Evolutionary conservation across 495 filamentous ascomycete genomes (phyloP), one percentile per base, ranked within the genome.

Genomic region (Cryomyces antarcticus): DNA sequence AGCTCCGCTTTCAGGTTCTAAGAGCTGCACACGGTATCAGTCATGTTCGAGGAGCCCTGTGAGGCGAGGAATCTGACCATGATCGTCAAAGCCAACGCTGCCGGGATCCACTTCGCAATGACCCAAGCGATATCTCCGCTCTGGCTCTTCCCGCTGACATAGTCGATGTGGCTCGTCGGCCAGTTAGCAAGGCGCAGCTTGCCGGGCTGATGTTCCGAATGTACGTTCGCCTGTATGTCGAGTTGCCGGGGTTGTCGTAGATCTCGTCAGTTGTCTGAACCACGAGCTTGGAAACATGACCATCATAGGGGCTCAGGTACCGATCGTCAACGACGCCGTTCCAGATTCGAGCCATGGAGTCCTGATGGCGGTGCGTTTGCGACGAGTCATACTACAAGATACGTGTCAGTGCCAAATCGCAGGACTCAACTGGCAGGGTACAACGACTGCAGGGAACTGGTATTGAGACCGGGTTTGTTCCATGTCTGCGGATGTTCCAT

Each of bases 251-350:
- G 28, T 43, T 37, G 33, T 49, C 47, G 31, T 46, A 49, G 10
- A 49, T 46, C 10, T 49, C 43, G 28, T 49, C 44, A 2, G 45
- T 41, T 4, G 46, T 34, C 31, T 52, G 49, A 3, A 52, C 47
- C 4, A 46, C 37, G 5, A 52, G 46, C 17, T 43, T 42, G 12
- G 37, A 46, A 30, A 46, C 30, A 24, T 44, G 43, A 39, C 46
- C 49, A 41, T 52, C 43, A 10, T n/a, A 43, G 2, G 49, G 29
- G 6, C 38, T 41, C 4, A 52, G 42, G 28, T 52, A 52, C 24
- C 41, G 39, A 37, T 52, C 49, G 38, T 24, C 17, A 2, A 24
- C 17, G 17, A 24, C 17, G 17, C 17, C 17, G 17, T 24, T 24
- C 17, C 17, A 24, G 17, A 24, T 24, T 24, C 17, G 17, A 24